Evolutionary conservation across 1,284 basidiomycete species (phyloP), one percentile per base, ranked within the genome.

Genomic region (Cutaneotrichosporon arboriforme): DNA sequence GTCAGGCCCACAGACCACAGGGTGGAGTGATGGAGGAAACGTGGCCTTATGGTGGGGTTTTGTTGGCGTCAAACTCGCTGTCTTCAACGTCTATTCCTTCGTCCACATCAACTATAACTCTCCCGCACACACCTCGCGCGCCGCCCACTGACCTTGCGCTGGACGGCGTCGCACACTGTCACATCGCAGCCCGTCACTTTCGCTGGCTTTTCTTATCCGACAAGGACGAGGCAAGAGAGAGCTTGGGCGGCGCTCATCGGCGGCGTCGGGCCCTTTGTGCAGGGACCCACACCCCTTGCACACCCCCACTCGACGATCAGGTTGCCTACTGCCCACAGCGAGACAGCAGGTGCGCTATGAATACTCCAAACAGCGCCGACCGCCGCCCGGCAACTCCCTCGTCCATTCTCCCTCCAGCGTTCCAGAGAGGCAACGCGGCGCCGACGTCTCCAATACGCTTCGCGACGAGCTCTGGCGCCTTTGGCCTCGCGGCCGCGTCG

Each of bases 401-500:
- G 14, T 41, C 39, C 7, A 39, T 42, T 3, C 37, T 49, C 23
- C 47, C 46, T 23, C 46, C 47, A 10, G 31, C 47, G 23, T 49
- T 49, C 31, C 37, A 20, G 21, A 15, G 31, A 20, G 33, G 43
- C 14, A 21, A 35, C 31, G 26, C 31, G 8, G 17, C 23, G 3
- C 47, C 47, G 10, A 26, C 37, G 15, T 49, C 47, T 3, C 47
- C 47, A 22, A 35, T 49, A 21, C 47, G 66, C 8, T 71, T 70
- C 46, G 64, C 66, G 8, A 56, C 69, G 2, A 62, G 62, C 4
- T 64, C 64, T 12, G 68, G 68, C 45, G 70, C 70, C 10, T 73
- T 73, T 52, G 65, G 67, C 1, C 63, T 72, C 3, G 41, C 57
- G 7, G 38, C 54, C 20, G n/a, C 46, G 8, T 14, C 9, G 8